Evolutionary conservation across 352 stramenopile species (phyloP), one percentile per base, ranked within the genome.

Genomic region (Pythium dissimile): DNA sequence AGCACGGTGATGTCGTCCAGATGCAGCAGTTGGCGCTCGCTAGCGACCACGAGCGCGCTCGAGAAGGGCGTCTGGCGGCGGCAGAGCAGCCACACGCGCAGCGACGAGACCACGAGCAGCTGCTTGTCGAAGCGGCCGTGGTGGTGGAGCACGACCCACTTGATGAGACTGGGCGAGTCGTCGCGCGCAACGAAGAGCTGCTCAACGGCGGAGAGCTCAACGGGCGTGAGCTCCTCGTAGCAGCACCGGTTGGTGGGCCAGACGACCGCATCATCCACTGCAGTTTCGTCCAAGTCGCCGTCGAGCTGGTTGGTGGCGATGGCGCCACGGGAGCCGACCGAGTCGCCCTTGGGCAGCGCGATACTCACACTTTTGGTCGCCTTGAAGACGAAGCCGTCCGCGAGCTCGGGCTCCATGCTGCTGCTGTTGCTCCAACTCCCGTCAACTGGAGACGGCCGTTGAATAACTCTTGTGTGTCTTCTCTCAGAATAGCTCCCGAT

Each of bases 191-290:
- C 42, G 32, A 86, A 87, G n/a, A 84, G 72, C 26, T 77, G 70
- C 28, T 84, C 77, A 31, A 89, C 56, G 3, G 44, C 56, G 2
- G 55, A 38, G 1, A 78, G 62, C 38, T 86, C 79, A 2, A 55
- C 31, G 0, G 68, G 49, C 34, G 69, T 77, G 20, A 87, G 58
- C 46, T 89, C 77, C 10, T 80, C 64, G 46, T 86, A 89, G 61
- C 80, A 84, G 34, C 82, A 67, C 5, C 77, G 76, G 41, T 89
- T 89, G 39, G 79, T 82, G 6, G 76, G 79, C 79, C 79, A 89
- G 31, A 62, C 50, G 18, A 66, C 61, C 10, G 47, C 1, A 41
- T 69, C 50, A 11, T 59, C 39, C 6, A 20, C 20, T 16, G 23
- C 4, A 23, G 31, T 15, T 5, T 28, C 28, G 16, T 21, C 23